phyloP scores from a whole-genome alignment of 371 early-diverging fungal species.

The Mortierella sp. region DNA sequence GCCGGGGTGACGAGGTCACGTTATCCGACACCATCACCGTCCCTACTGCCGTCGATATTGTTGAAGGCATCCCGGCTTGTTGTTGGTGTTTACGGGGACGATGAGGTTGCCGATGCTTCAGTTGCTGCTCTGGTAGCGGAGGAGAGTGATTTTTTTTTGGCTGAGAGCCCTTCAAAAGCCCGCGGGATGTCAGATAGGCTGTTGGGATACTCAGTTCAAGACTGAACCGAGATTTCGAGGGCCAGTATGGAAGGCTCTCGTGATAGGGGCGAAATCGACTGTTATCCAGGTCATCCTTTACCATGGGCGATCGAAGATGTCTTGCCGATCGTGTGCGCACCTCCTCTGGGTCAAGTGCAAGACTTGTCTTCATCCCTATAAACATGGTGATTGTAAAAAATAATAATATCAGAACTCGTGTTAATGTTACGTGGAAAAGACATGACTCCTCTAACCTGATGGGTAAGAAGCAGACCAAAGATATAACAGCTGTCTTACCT shows the following conservation, averaged over 20 bases:
- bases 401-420: neutral
- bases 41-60: neutral
- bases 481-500: constrained; percentile 10
- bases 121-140: neutral
- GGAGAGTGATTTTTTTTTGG: constrained; percentile 6
- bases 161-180: constrained; percentile 40
- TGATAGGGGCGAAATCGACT: constrained; percentile 18
- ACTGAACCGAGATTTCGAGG: constrained; percentile 40
- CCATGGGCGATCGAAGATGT: constrained; percentile 19
- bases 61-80: neutral
- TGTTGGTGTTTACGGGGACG: neutral
- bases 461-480: too few species aligned
- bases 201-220: constrained; percentile 47
- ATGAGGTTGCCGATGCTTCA: constrained; percentile 12
- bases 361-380: constrained; percentile 50
- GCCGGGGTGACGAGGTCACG: neutral
- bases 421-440: neutral
- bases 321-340: constrained; percentile 31
- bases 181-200: constrained; percentile 43
- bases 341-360: constrained; percentile 50
- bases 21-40: neutral
- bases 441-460: neutral
- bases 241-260: constrained; percentile 48
- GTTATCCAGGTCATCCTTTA: neutral
- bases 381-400: neutral